A percentile compares a stretch with the other conserved stretches of the same genome.
phyloP scores from a whole-genome alignment of 164 flowering plant genomes.

The Protea cynaroides region DNA sequence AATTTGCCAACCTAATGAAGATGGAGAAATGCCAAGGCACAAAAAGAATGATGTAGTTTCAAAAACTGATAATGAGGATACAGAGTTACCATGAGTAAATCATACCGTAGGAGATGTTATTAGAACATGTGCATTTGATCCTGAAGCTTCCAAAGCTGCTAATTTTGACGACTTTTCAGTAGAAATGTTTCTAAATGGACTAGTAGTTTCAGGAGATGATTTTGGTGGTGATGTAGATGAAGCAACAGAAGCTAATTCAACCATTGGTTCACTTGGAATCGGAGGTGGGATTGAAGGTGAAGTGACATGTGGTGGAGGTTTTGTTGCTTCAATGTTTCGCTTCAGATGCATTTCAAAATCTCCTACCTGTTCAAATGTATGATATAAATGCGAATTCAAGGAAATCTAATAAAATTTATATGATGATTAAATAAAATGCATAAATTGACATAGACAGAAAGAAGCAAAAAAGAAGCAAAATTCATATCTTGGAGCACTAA shows the following conservation, averaged over 20 bases:
- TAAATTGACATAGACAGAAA: neutral
- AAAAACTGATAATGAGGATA: neutral
- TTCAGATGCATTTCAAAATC: conserved; percentile 85
- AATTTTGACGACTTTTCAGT: conserved; percentile 50
- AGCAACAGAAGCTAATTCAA: conserved; percentile 37
- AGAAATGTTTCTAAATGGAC: conserved; percentile 49
- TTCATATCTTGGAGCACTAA: too few species aligned
- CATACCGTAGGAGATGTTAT: conserved; percentile 78
- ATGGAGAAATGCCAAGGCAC: neutral
- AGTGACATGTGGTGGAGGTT: conserved; percentile 30
- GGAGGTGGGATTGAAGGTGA: conserved; percentile 52
- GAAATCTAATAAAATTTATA: neutral
- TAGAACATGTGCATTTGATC: conserved; percentile 58
- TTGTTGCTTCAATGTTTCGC: conserved; percentile 54
- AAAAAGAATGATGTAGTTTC: neutral
- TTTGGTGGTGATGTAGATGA: conserved; percentile 41
- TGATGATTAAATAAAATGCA: neutral
- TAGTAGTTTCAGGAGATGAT: conserved; percentile 35
- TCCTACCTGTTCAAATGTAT: conserved; percentile 52
- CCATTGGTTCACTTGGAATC: conserved; percentile 56
- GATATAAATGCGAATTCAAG: neutral
- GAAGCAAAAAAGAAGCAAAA: neutral
- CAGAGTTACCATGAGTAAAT: neutral
- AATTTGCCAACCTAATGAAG: conserved; percentile 72
- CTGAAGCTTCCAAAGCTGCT: conserved; percentile 71